Base-by-base conservation (phyloP, 176 grass and related monocot species). In the Tuctoria greenei region DNA sequence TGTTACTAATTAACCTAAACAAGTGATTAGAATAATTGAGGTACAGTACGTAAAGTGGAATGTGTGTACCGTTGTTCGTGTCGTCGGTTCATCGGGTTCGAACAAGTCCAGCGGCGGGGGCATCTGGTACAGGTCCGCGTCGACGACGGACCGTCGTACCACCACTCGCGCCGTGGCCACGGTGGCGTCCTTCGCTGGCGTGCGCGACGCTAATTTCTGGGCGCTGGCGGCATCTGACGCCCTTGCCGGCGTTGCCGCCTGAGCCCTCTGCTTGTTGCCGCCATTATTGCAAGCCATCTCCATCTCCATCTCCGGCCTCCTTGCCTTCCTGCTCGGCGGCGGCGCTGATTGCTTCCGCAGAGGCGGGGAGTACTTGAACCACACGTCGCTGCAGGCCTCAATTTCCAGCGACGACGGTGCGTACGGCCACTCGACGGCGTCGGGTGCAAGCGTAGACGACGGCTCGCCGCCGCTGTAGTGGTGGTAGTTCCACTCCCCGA, bases 401-500 rank as follows among this genome's bases (percentile, higher is more conserved):
- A 3, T 31, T 31, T 31, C 31, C 31, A 31, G 31, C 31, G 38
- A 28, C 59, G 57, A 28, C 59, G 57, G 23, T 7, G 73, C 42
- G 59, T 23, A 69, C n/a, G n/a, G n/a, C 71, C 77, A 42, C 16
- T 41, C 69, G 36, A 21, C 75, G 8, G 64, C 15, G 4, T 2
- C 41, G 55, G 55, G 55, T 5, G 41, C 27, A 3, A 40, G 74
- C 31, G 74, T 66, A 66, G 78, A 34, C 0, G 31, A 17, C 60
- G n/a, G n/a, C n/a, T n/a, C n/a, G n/a, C 37, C 37, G 28, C n/a
- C 46, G 46, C 31, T 28, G 78, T 76, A 50, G 65, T 71, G 39
- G 78, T 63, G 64, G 78, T 86, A 81, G 84, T 86, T 86, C 78
- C 84, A 86, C 72, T 71, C 65, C 11, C 84, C 84, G 65, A 86